Percentiles rank a stretch among this genome's conserved stretches.
These are phyloP conservation scores for Modicella reniformis DNA, from an alignment of 371 early-diverging fungal species.

Conservation along the genomic window DNA sequence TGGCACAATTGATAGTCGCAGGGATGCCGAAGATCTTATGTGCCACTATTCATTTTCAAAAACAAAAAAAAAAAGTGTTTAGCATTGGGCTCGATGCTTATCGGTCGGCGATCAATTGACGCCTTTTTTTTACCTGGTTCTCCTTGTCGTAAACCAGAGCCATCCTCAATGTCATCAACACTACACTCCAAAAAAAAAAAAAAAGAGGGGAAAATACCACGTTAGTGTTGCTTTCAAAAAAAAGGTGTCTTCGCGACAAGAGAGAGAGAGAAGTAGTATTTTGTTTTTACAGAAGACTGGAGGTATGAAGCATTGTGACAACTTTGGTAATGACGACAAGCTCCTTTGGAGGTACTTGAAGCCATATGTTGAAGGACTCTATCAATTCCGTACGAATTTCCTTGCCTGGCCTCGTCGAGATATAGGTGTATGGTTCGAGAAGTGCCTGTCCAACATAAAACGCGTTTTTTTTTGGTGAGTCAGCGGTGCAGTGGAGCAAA, in stretches of 20 bases:
- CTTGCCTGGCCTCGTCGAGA: constrained; percentile 86
- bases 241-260: no score
- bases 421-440: constrained; percentile 85
- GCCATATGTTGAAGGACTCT: constrained; percentile 89
- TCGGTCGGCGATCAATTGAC: no score
- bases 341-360: constrained; percentile 75
- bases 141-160: constrained; percentile 87
- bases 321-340: constrained; percentile 79
- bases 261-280: neutral
- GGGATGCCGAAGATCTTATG: constrained; percentile 94
- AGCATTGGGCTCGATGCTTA: neutral
- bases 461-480: neutral
- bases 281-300: constrained; percentile 84
- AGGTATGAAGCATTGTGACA: constrained; percentile 93
- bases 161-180: constrained; percentile 96
- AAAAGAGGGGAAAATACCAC: neutral
- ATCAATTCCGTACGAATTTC: constrained; percentile 89
- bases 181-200: constrained; percentile 55
- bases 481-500: neutral
- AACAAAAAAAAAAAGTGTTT: neutral
- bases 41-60: constrained; percentile 77
- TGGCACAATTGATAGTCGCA: constrained; percentile 93
- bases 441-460: constrained; percentile 58
- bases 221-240: neutral
- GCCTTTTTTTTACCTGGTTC: constrained; percentile 75